These are phyloP conservation scores for Beverwykella pulmonaria DNA, from an alignment of 495 filamentous ascomycete genomes.

Conservation along the genomic window DNA sequence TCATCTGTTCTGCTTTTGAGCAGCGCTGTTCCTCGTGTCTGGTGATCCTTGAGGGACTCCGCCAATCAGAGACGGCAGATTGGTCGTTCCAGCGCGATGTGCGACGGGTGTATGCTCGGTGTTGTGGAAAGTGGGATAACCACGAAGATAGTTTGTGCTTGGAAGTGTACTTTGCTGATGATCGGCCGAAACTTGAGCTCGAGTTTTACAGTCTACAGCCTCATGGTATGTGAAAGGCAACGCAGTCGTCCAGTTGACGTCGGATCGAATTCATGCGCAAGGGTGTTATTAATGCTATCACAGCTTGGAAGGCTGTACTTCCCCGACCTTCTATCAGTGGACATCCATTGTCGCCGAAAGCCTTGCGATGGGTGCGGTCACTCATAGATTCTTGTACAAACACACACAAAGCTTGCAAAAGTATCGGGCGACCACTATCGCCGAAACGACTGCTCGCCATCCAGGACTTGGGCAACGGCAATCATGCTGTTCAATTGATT, in stretches of 20 bases:
- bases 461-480: background rate
- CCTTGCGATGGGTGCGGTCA: background rate
- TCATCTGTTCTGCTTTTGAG: background rate
- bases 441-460: slow-evolving; percentile 5
- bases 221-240: background rate
- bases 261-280: no score
- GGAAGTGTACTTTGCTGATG: slow-evolving; percentile 7
- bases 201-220: background rate
- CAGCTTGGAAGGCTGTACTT: slow-evolving; percentile 3
- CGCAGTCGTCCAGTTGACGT: no score
- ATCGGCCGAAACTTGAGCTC: slow-evolving; percentile 2
- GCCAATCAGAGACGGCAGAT: background rate
- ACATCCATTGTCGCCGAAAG: background rate
- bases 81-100: slow-evolving; percentile 6
- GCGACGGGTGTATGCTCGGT: slow-evolving; percentile 1
- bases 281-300: background rate
- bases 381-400: background rate
- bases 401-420: background rate
- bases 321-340: slow-evolving; percentile 12
- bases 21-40: background rate
- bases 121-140: background rate
- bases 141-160: background rate
- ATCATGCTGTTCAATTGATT: background rate
- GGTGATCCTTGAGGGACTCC: background rate
- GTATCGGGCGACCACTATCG: background rate